Percentiles rank a stretch among this genome's conserved stretches.
Evolutionary conservation across 2,329 filamentous ascomycete genomes (phyloP).

Genomic region (Aureobasidium vineae): DNA sequence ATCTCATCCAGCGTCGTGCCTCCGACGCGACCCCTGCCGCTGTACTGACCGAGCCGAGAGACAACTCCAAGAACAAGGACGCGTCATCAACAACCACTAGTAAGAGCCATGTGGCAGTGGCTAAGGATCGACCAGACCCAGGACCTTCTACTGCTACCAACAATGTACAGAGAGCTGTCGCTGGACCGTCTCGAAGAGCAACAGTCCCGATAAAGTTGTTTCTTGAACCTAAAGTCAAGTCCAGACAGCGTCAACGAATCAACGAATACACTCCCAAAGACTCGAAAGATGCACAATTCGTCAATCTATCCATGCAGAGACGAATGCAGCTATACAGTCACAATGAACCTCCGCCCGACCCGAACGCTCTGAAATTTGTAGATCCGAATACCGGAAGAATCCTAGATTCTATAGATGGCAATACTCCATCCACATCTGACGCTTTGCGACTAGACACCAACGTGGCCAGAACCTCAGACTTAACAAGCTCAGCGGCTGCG

Average conservation of each 20-base stretch:
- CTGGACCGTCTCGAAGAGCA: neutral
- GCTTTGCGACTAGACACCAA: conserved; percentile 6
- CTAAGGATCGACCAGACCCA: neutral
- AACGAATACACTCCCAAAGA: conserved; percentile 32
- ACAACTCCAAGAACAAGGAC: neutral
- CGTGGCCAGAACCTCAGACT: neutral
- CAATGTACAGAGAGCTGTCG: neutral
- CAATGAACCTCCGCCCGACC: conserved; percentile 35
- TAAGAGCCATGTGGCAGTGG: neutral
- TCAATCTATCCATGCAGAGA: conserved; percentile 31
- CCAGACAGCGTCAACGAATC: conserved; percentile 27
- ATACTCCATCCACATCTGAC: neutral
- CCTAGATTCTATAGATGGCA: neutral
- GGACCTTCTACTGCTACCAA: neutral
- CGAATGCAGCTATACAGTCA: conserved; percentile 31
- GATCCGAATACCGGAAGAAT: conserved; percentile 36
- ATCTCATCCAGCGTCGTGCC: neutral
- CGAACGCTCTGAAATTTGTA: conserved; percentile 32
- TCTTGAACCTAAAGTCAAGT: neutral
- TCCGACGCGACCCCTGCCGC: neutral
- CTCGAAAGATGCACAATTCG: conserved; percentile 30
- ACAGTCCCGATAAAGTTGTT: conserved; percentile 1
- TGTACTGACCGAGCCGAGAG: neutral
- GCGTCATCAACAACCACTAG: neutral
- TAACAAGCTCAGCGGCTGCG: neutral